phyloP scores from a whole-genome alignment of 192 early-diverging fungal species.

The Obelidium mucronatum region DNA sequence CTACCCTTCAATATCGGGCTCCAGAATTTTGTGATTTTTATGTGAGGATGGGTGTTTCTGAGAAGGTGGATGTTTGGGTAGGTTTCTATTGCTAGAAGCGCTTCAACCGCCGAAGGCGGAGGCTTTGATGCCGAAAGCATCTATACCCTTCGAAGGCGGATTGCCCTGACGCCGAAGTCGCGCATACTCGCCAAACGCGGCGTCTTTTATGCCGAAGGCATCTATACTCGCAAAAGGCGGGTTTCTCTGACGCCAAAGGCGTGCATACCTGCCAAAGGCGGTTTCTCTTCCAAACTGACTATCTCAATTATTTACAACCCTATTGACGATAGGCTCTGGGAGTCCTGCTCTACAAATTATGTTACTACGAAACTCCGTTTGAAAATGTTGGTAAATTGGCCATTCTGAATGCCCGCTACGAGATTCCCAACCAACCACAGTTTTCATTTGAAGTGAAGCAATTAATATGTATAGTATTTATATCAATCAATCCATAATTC shows the following conservation, averaged over 20 bases:
- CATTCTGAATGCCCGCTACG: constrained; percentile 87
- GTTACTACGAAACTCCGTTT: constrained; percentile 90
- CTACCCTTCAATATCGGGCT: constrained; percentile 94
- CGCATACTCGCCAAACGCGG: too few species aligned
- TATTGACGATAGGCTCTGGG: constrained; percentile 75
- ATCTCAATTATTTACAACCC: too few species aligned
- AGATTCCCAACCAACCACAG: constrained; percentile 75
- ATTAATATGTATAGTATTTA: constrained; percentile 48
- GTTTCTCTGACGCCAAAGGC: too few species aligned
- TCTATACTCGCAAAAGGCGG: too few species aligned
- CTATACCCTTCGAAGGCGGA: too few species aligned
- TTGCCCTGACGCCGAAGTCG: too few species aligned
- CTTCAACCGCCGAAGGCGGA: too few species aligned
- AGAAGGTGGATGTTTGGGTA: constrained; percentile 78
- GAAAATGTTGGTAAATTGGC: constrained; percentile 88
- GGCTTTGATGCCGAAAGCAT: too few species aligned
- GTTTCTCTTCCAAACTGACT: too few species aligned
- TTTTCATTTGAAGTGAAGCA: constrained; percentile 49
- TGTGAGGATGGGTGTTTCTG: constrained; percentile 78
- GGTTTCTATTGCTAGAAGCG: too few species aligned
- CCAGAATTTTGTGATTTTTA: constrained; percentile 97
- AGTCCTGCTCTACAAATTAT: constrained; percentile 94
- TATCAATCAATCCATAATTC: not conserved
- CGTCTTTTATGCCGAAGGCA: too few species aligned
- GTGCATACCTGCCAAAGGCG: too few species aligned